A percentile compares a stretch with the other conserved stretches of the same genome.
Conservation (phyloP, 1,284 basidiomycete genomes). For the Ganoderma multipileum region DNA sequence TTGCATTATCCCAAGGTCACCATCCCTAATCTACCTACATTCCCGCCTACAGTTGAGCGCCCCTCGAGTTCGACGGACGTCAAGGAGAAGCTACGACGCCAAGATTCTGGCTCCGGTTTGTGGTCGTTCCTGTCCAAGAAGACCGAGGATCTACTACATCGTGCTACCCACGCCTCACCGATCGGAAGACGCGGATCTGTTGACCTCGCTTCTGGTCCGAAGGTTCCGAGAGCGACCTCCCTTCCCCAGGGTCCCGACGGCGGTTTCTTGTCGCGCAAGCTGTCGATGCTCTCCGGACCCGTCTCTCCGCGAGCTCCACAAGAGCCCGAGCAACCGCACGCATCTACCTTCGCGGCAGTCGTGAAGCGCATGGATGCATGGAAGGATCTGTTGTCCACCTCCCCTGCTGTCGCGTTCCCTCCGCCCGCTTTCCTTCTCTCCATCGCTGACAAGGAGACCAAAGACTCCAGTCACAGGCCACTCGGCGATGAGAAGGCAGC, state of each 20-base stretch:
- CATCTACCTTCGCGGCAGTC: constrained; percentile 44
- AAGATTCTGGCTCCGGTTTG: constrained; percentile 42
- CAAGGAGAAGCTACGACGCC: constrained; percentile 32
- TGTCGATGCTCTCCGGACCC: constrained; percentile 52
- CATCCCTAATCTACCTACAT: constrained; percentile 28
- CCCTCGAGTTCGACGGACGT: constrained; percentile 31
- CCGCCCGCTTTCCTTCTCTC: constrained; percentile 54
- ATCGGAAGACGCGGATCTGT: constrained; percentile 45
- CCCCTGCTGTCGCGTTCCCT: constrained; percentile 52
- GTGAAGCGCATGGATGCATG: constrained; percentile 50
- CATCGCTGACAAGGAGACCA: constrained; percentile 56
- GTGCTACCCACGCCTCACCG: constrained; percentile 43
- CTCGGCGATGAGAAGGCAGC: constrained; percentile 63
- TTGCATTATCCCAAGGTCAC: constrained; percentile 50
- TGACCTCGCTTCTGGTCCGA: constrained; percentile 42
- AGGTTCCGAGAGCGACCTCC: constrained; percentile 20
- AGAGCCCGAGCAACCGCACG: constrained; percentile 3
- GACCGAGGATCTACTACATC: constrained; percentile 44
- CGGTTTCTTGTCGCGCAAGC: constrained; percentile 42
- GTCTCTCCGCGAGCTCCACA: constrained; percentile 20
- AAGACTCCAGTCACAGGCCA: constrained; percentile 45
- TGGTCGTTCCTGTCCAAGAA: constrained; percentile 54
- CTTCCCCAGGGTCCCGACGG: constrained; percentile 23
- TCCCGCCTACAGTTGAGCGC: constrained; percentile 27
- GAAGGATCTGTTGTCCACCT: constrained; percentile 55